Evolutionary conservation across 306 rosid species (phyloP).

Genomic region (Senna tora): DNA sequence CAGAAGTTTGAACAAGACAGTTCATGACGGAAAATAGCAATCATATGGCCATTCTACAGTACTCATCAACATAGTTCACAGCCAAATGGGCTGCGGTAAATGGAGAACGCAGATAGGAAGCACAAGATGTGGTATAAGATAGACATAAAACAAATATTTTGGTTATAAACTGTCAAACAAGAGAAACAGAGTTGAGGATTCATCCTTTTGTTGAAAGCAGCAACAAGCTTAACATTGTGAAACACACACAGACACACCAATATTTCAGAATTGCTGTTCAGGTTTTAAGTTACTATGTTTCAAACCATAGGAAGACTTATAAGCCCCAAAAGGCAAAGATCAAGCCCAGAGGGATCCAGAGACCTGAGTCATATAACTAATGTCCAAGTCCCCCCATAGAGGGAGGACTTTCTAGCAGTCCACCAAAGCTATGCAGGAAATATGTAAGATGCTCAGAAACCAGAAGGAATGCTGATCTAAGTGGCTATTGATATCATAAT

Average conservation of each 20-base stretch:
- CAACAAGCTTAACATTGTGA: conserved; percentile 23
- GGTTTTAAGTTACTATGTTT: not conserved
- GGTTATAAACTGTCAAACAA: conserved; percentile 17
- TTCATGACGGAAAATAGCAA: conserved; percentile 10
- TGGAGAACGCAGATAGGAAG: conserved; percentile 15
- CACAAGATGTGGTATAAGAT: conserved; percentile 5
- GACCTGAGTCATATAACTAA: conserved; percentile 7
- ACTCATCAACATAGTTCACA: conserved; percentile 6
- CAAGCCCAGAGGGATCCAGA: not conserved
- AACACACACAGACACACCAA: conserved; percentile 5
- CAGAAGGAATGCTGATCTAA: not conserved
- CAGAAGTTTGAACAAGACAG: not conserved
- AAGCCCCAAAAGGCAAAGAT: not conserved
- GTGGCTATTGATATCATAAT: not conserved
- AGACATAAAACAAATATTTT: conserved; percentile 22
- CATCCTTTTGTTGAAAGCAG: conserved; percentile 2
- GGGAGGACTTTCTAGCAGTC: not conserved
- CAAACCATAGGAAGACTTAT: not conserved
- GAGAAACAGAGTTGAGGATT: conserved; percentile 4
- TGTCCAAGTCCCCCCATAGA: not conserved
- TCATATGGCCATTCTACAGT: not conserved
- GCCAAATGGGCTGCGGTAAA: not conserved
- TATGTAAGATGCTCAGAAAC: not conserved
- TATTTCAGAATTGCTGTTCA: conserved; percentile 1
- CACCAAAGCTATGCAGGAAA: not conserved